Evolutionary conservation across 164 flowering plant species (phyloP), one percentile per base, ranked within the genome.

Genomic region (Aristolochia californica): DNA sequence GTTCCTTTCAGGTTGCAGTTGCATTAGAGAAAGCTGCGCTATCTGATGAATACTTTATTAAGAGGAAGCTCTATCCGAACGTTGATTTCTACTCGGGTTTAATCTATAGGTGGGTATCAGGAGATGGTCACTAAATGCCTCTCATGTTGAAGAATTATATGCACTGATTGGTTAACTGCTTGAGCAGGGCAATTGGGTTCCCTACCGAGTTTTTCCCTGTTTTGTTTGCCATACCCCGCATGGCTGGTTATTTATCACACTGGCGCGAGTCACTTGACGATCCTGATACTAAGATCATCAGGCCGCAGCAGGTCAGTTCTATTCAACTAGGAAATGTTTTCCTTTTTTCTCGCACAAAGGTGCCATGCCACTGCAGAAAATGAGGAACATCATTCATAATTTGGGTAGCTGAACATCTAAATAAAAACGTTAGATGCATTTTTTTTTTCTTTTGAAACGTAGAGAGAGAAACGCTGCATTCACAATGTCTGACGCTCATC

Each of bases 81-180:
- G 99, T 94, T 58, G 99, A 94, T 73, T 94, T 94, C 81, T 94
- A 94, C 76, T 94, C 99, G 27, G 99, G 99, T 15, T 74, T 94
- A 66, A 94, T 94, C 53, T 94, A 94, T 58, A 84, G 97, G 99
- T 94, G 24, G 4, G 15, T 59, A 28, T 5, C 43, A 24, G 28
- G 51, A 5, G 51, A 23, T 7, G 28, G n/a, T n/a, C 7, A 11
- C 30, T 20, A 0, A 9, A 5, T 16, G 18, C 15, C 52, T 12
- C 14, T 26, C 45, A 25, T 44, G 48, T 50, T 45, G 13, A n/a
- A 44, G 13, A n/a, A 44, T 38, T 44, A 21, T 50, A 61, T 13
- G 55, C 13, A 34, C 25, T 57, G 38, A 21, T 53, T 21, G 47
- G 11, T 5, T 52, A 8, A 61, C 18, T 17, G 47, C 38, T 48